These are phyloP conservation scores for Pachysandra terminalis DNA, from an alignment of 164 flowering plant species.

Conservation along the genomic window DNA sequence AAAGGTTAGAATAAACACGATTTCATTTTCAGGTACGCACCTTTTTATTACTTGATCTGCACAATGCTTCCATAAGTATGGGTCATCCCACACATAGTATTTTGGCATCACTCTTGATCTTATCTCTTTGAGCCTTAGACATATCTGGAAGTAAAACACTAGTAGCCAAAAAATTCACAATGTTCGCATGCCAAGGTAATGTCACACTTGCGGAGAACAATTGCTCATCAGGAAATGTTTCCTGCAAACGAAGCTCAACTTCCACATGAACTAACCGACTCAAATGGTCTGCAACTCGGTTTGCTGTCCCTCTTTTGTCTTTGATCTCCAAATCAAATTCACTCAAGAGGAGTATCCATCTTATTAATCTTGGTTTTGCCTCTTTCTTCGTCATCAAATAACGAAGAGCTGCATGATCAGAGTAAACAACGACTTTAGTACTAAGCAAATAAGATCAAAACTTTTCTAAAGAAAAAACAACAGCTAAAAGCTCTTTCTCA, in stretches of 20 bases:
- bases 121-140: slow-evolving; percentile 1
- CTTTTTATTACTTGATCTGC: slow-evolving; percentile 9
- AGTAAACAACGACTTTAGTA: slow-evolving; percentile 10
- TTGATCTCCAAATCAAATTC: slow-evolving; percentile 10
- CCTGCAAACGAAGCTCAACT: not conserved
- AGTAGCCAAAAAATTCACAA: slow-evolving; percentile 4
- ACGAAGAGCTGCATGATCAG: slow-evolving; percentile 10
- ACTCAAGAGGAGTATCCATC: slow-evolving; percentile 11
- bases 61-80: slow-evolving; percentile 11
- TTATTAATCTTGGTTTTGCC: slow-evolving; percentile 7
- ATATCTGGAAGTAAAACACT: not conserved
- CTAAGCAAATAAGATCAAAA: slow-evolving; percentile 11
- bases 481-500: slow-evolving; percentile 5
- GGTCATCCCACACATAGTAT: slow-evolving; percentile 18
- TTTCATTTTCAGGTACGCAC: slow-evolving; percentile 4
- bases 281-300: slow-evolving; percentile 9
- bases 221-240: slow-evolving; percentile 13
- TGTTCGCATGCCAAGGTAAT: slow-evolving; percentile 10
- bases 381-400: slow-evolving; percentile 11
- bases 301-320: slow-evolving; percentile 10
- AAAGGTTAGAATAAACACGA: not conserved
- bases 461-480: slow-evolving; percentile 12
- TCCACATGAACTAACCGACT: not conserved
- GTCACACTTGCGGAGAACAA: not conserved
- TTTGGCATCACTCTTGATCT: not conserved